Base-by-base conservation (phyloP, 2,329 filamentous ascomycete genomes). In the Colletotrichum horii region DNA sequence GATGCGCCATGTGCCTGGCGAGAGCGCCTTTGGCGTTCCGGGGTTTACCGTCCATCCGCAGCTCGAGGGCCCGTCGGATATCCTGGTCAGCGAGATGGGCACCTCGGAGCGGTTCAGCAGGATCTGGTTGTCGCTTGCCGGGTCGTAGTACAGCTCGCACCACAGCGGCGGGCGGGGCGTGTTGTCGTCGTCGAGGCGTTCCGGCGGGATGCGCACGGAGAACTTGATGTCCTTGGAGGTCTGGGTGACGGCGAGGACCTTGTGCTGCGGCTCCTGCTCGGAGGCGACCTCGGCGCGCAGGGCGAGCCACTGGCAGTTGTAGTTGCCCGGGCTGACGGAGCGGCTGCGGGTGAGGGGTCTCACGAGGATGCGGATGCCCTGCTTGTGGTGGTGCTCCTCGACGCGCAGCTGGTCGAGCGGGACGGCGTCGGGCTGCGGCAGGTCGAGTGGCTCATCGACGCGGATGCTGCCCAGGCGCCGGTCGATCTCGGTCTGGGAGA, bases 121-220 rank as follows among this genome's bases (percentile, higher is more conserved):
- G 74, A 92, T 90, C 78, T 91, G 87, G 80, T 89, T 88, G 80
- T 92, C 90, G 82, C 90, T 91, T 77, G 87, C 84, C 19, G 90
- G 90, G 80, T 92, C 89, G 78, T 91, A 92, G 78, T 91, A 92
- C 43, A 92, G 83, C 80, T 91, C 89, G 80, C 89, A 91, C 88
- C 88, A 91, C n/a, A 92, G 79, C 6, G 88, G 86, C 19, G 89
- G 89, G 19, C 88, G 83, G 9, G 84, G 81, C 11, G 82, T 83
- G 60, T 85, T 83, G 61, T 85, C 85, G 58, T 83, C 83, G 73
- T 88, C 85, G 55, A 84, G 82, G 66, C 83, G 84, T 71, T 88
- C 87, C 19, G 86, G 86, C 6, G 90, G 90, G 72, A 92, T 90
- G 66, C 87, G 85, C 76, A 92, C 89, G 52, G 88, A 89, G 79